A percentile compares a stretch with the other conserved stretches of the same genome.
phyloP scores from a whole-genome alignment of 805 yeast genomes.

The Cyberlindnera bimundalis region DNA sequence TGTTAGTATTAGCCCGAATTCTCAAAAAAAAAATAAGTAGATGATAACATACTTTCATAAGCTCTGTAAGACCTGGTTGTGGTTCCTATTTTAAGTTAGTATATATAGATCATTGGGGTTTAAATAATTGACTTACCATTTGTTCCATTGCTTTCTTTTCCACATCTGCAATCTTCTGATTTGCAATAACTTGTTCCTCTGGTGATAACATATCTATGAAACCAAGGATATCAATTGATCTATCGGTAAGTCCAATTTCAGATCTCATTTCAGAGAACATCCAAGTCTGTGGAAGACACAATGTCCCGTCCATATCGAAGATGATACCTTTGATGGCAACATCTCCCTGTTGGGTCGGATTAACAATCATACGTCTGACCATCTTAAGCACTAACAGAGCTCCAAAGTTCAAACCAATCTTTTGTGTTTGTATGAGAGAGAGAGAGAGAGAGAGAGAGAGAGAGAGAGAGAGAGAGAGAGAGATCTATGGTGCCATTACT shows the following conservation, averaged over 20 bases:
- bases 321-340: conserved; percentile 47
- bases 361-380: conserved; percentile 23
- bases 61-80: conserved; percentile 20
- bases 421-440: too few relatives aligned
- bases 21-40: neutral
- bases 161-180: conserved; percentile 43
- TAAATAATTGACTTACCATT: conserved; percentile 34
- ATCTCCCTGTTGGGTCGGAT: conserved; percentile 25
- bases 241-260: conserved; percentile 46
- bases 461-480: too few relatives aligned
- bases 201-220: conserved; percentile 43
- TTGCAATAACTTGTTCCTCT: conserved; percentile 40
- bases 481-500: too few relatives aligned
- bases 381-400: too few relatives aligned
- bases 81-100: conserved; percentile 23
- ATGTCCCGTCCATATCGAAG: conserved; percentile 81
- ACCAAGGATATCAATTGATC: conserved; percentile 48
- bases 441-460: too few relatives aligned
- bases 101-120: too few relatives aligned
- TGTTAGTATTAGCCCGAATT: neutral
- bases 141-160: conserved; percentile 60
- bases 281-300: conserved; percentile 63
- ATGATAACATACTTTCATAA: conserved; percentile 14
- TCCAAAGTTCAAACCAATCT: too few relatives aligned
- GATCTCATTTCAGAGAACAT: conserved; percentile 59